Evolutionary conservation across 176 grass and related monocot genomes (phyloP), one percentile per base, ranked within the genome.

Genomic region (Phragmites australis): DNA sequence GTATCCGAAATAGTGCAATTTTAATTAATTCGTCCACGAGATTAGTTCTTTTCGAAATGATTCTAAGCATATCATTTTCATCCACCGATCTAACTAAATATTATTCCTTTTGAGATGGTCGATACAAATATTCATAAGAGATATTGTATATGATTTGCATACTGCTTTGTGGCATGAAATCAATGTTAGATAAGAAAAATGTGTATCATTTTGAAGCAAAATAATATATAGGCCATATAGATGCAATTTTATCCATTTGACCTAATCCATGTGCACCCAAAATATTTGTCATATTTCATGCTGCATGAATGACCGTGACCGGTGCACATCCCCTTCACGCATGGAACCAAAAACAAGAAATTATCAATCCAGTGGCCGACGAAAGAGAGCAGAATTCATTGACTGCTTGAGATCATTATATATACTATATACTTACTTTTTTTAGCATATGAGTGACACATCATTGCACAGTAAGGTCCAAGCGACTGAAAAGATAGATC

Each of bases 231-330:
- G 7, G 6, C 12, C 6, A 45, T 19, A 4, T 32, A 10, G 16
- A 57, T 61, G 50, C 32, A 56, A 83, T 78, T 46, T 31, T 22
- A 85, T 62, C 71, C 59, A 77, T 72, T 65, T 86, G 83, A 86
- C 72, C 78, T 27, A 25, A 55, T 72, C 80, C 72, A 48, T 80
- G 70, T 63, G 70, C 65, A 48, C 72, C 46, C 12, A 37, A 86
- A 86, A 78, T 58, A 76, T 19, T 10, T n/a, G 45, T 81, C 51
- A 78, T 82, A 90, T 73, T 86, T 82, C 78, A 82, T 90, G 83
- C 78, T 82, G 88, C 41, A 66, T 61, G 88, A 30, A 72, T 61
- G 62, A n/a, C n/a, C 63, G 47, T 78, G 78, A 59, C 57, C 48
- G 23, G 49, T 78, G 40, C 78, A 70, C 74, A 67, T 66, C 50